Base-by-base conservation (phyloP, 2,329 filamentous ascomycete genomes). In the Byssochlamys sp. region DNA sequence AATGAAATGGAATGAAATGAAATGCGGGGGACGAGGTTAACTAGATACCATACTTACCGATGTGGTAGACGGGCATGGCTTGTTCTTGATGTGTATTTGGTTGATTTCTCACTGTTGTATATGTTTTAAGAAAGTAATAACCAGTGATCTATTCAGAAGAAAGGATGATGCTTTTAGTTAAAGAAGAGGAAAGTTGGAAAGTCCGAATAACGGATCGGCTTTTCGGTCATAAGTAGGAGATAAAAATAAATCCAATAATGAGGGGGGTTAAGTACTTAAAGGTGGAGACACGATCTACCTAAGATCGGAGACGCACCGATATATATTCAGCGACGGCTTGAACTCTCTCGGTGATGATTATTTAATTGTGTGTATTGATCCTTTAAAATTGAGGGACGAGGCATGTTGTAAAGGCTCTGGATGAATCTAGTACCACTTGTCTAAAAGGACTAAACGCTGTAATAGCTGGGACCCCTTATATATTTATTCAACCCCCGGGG, bases 31-130 rank as follows among this genome's bases (percentile, higher is more conserved):
- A 31, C 29, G 29, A 7, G 6, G 19, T 1, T 24, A 39, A 11
- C 10, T 31, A 33, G 31, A 33, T 19, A 19, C 19, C 19, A 31
- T 25, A 61, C 67, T 62, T 55, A 75, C 72, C 73, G 45, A 76
- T 64, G 62, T 75, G 73, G 58, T 74, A 75, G 61, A 75, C 67
- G n/a, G 73, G 65, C 73, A 75, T 75, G 54, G 52, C 64, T 39
- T 39, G 7, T 11, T n/a, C 14, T 39, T 39, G 1, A 19, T 19
- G 19, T 19, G 12, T 10, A 39, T n/a, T 6, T 39, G 35, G 35
- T 24, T n/a, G 7, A 11, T 33, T 45, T 45, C n/a, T 19, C 14
- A n/a, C n/a, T 45, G 9, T 45, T 9, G 14, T 45, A 45, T 19
- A 24, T 1, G 4, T n/a, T 45, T 24, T 7, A 45, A 9, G 6